These are phyloP conservation scores for Cercophora scortea DNA, from an alignment of 495 filamentous ascomycete genomes.

Conservation along the genomic window DNA sequence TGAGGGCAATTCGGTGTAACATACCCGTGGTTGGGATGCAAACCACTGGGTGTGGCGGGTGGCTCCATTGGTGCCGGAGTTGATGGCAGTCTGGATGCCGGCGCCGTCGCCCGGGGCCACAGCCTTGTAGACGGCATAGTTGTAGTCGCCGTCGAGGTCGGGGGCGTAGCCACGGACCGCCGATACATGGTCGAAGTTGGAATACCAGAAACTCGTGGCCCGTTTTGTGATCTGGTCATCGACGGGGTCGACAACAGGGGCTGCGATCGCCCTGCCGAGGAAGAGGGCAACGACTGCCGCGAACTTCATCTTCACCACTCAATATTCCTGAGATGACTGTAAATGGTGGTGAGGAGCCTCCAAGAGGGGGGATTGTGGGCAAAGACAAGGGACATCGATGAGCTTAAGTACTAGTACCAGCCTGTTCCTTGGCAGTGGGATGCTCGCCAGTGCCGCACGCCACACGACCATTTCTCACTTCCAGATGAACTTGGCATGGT, in stretches of 20 bases:
- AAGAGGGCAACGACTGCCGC: neutral
- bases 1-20: neutral
- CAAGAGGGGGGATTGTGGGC: neutral
- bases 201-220: constrained; percentile 25
- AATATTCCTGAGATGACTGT: neutral
- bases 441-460: no score
- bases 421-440: neutral
- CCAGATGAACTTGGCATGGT: no score
- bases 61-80: constrained; percentile 22
- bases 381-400: neutral
- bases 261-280: neutral
- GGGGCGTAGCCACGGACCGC: constrained; percentile 27
- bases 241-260: neutral
- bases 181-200: constrained; percentile 28
- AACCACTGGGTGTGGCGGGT: constrained; percentile 26
- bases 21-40: constrained; percentile 34
- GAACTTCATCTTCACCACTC: neutral
- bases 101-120: constrained; percentile 24
- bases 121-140: constrained; percentile 26
- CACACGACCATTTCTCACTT: no score
- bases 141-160: constrained; percentile 25
- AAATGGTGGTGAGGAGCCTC: neutral
- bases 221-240: neutral
- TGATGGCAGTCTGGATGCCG: constrained; percentile 25
- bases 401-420: neutral